Evolutionary conservation across 2,329 filamentous ascomycete genomes (phyloP).

Genomic region (Paecilomyces formosus): DNA sequence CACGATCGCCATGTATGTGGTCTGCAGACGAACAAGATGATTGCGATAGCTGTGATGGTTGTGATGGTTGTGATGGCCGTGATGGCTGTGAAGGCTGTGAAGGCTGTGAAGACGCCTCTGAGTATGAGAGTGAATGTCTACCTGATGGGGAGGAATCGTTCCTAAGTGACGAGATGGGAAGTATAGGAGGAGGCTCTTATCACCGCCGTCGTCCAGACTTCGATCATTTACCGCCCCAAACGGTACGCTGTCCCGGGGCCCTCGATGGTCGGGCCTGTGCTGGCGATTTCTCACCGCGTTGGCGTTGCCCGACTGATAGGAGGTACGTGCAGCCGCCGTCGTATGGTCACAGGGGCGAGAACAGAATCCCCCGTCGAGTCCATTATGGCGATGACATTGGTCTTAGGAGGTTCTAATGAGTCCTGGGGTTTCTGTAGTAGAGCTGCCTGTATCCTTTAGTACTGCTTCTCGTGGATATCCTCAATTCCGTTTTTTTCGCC

Average conservation of each 20-base stretch:
- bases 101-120: not conserved
- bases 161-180: not conserved
- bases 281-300: not conserved
- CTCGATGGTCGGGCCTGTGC: not conserved
- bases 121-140: not conserved
- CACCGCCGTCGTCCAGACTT: not conserved
- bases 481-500: not conserved
- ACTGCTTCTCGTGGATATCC: not conserved
- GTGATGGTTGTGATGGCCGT: not conserved
- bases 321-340: not conserved
- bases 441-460: not conserved
- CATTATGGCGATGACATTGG: not conserved
- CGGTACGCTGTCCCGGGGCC: not conserved
- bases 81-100: too few species aligned
- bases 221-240: not conserved
- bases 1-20: not conserved
- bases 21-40: not conserved
- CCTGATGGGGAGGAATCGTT: not conserved
- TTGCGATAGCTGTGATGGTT: not conserved
- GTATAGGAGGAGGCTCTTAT: constrained; percentile 1
- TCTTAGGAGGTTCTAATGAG: not conserved
- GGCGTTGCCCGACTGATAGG: not conserved
- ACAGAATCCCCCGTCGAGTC: not conserved
- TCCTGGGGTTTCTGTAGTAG: not conserved
- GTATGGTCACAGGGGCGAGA: not conserved